phyloP scores from a whole-genome alignment of 768 basidiomycete species.

The Leccinum truebloodii region DNA sequence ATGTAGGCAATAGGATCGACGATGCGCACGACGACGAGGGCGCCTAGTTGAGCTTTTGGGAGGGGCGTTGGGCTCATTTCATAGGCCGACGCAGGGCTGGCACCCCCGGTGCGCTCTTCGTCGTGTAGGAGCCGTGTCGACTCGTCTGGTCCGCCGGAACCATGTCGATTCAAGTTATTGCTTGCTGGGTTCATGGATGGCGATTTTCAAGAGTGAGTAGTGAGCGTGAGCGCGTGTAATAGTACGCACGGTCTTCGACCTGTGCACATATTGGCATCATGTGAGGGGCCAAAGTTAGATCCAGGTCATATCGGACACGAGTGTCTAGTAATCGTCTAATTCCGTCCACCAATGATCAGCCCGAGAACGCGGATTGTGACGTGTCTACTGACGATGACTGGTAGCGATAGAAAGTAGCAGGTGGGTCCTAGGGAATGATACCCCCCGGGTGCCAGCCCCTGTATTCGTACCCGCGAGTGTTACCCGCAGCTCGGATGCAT shows the following conservation, averaged over 20 bases:
- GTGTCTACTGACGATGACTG: not conserved
- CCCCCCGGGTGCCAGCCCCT: not conserved
- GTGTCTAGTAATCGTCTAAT: not conserved
- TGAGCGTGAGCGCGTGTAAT: no score
- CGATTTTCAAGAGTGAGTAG: not conserved
- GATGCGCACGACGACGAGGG: conserved; percentile 1
- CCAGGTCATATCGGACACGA: not conserved
- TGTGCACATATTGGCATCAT: not conserved
- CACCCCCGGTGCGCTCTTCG: not conserved
- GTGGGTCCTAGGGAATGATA: not conserved
- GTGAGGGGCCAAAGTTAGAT: not conserved
- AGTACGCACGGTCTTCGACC: not conserved
- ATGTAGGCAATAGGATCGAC: conserved; percentile 5
- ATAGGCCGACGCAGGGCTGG: not conserved
- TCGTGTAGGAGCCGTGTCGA: conserved; percentile 5
- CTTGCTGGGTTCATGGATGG: not conserved
- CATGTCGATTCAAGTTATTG: not conserved
- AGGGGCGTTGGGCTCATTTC: not conserved
- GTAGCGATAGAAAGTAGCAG: not conserved
- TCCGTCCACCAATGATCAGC: not conserved
- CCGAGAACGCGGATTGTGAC: not conserved
- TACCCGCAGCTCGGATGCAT: no score
- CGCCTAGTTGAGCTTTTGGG: conserved; percentile 4
- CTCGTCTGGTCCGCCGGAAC: not conserved
- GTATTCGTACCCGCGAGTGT: not conserved